A percentile compares a stretch with the other conserved stretches of the same genome.
phyloP scores from a whole-genome alignment of 495 filamentous ascomycete genomes.

The Neurospora sp. region DNA sequence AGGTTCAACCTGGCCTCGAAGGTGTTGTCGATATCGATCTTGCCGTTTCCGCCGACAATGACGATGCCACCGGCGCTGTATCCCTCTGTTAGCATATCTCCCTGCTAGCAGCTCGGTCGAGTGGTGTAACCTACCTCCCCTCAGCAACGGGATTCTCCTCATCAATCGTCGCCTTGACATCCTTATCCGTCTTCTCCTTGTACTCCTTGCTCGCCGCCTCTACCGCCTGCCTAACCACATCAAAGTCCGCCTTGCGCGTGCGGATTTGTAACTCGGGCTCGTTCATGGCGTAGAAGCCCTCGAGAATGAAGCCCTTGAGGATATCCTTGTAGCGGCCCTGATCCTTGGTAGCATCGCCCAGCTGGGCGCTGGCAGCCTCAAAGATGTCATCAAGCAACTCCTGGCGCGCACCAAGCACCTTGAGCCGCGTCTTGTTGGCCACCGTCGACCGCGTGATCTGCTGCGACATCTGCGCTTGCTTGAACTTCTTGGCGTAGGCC shows the following conservation, averaged over 20 bases:
- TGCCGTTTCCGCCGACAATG: conserved; percentile 74
- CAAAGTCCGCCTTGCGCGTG: conserved; percentile 70
- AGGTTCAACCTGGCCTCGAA: conserved; percentile 84
- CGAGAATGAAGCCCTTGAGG: conserved; percentile 71
- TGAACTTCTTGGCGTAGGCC: conserved; percentile 94
- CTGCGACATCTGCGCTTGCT: conserved; percentile 91
- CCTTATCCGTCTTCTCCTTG: conserved; percentile 60
- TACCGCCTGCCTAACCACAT: conserved; percentile 62
- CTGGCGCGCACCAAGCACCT: conserved; percentile 76
- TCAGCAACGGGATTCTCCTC: conserved; percentile 72
- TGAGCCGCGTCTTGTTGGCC: conserved; percentile 87
- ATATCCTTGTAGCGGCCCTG: conserved; percentile 60
- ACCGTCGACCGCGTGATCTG: conserved; percentile 93
- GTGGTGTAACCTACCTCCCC: conserved; percentile 58
- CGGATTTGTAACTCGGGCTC: conserved; percentile 66
- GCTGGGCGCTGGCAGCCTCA: conserved; percentile 58
- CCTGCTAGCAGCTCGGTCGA: not conserved
- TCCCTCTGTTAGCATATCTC: conserved; percentile 8
- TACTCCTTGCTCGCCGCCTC: conserved; percentile 68
- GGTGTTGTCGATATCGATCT: conserved; percentile 98
- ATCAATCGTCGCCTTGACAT: conserved; percentile 53
- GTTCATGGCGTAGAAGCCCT: conserved; percentile 79
- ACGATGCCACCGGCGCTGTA: conserved; percentile 71
- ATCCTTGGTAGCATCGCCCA: conserved; percentile 57
- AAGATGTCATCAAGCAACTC: conserved; percentile 90